A percentile compares a stretch with the other conserved stretches of the same genome.
These are phyloP conservation scores for Huntiella omanensis DNA, from an alignment of 2,329 filamentous ascomycete genomes.

Conservation along the genomic window DNA sequence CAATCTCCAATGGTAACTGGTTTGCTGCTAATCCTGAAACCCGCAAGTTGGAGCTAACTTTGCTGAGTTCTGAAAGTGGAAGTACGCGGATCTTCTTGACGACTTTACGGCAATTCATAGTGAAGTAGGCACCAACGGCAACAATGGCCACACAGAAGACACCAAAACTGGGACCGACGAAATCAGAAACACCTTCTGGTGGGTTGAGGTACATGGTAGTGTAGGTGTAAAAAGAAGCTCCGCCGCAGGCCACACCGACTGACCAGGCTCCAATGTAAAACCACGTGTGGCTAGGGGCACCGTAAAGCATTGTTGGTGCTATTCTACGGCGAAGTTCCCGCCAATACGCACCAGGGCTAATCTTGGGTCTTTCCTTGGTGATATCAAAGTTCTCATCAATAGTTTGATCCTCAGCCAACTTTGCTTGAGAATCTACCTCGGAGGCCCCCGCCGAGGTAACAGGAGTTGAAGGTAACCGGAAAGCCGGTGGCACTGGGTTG, in stretches of 20 bases:
- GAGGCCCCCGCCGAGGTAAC: too few relatives aligned
- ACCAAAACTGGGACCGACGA: slow-evolving; percentile 38
- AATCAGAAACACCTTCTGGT: slow-evolving; percentile 32
- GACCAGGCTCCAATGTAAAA: slow-evolving; percentile 42
- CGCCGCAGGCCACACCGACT: slow-evolving; percentile 33
- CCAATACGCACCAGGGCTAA: slow-evolving; percentile 25
- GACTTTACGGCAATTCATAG: slow-evolving; percentile 37
- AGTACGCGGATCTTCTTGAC: slow-evolving; percentile 39
- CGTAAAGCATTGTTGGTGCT: slow-evolving; percentile 42
- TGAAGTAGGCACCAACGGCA: slow-evolving; percentile 38
- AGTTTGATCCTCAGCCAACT: too few relatives aligned
- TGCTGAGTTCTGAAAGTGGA: slow-evolving; percentile 17
- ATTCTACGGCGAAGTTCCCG: slow-evolving; percentile 35
- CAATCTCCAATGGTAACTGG: slow-evolving; percentile 32
- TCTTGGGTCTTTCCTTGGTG: slow-evolving; percentile 1
- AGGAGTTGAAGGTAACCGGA: too few relatives aligned
- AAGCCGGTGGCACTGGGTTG: too few relatives aligned
- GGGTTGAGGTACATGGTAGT: slow-evolving; percentile 29
- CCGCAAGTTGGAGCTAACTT: slow-evolving; percentile 2
- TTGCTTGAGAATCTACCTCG: too few relatives aligned
- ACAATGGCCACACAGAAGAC: slow-evolving; percentile 40
- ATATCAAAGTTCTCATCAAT: too few relatives aligned
- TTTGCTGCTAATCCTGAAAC: slow-evolving; percentile 4
- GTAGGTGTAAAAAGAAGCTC: slow-evolving; percentile 31
- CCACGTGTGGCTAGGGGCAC: slow-evolving; percentile 42